Evolutionary conservation across 106 monocot genomes (phyloP), one percentile per base, ranked within the genome.

Genomic region (Hemerocallis citrina): DNA sequence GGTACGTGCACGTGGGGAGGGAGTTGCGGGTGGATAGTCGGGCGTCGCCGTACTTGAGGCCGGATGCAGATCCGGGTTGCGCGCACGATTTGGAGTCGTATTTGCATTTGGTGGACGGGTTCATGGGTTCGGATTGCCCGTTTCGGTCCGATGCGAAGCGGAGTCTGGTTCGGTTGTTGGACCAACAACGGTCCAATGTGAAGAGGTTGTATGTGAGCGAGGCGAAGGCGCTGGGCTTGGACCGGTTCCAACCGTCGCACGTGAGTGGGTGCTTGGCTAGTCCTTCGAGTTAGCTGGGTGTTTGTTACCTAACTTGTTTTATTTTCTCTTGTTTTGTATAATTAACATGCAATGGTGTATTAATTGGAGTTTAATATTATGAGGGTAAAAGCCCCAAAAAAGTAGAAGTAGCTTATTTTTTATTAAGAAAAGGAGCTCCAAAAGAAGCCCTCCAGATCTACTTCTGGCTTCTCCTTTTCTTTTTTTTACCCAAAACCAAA

Each of bases 51-150:
- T 78, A 65, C 48, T 68, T 88, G 12, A 73, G 63, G 39, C 70
- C 72, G 12, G 55, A 79, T 34, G 80, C 84, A 1, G 88, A 84
- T 52, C 68, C 68, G 19, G 64, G 61, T 3, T 84, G 81, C 68
- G 76, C 81, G 52, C 92, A 92, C 30, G 88, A 88, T 46, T 59
- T 92, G 7, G 92, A 88, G 74, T 78, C 84, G 21, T 88, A 92
- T 58, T 47, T 88, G 5, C 88, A 92, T 66, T 62, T 92, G 12
- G 79, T 92, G 9, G 88, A 92, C 37, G 88, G 87, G 12, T 81
- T 80, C 32, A 20, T 73, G 0, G 80, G 75, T 2, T 13, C 44
- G 19, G 69, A 40, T 0, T 71, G 78, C 41, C 80, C 69, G 11
- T 87, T 92, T 34, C 56, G 84, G 46, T 11, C 65, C 14, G 62